A percentile compares a stretch with the other conserved stretches of the same genome.
Evolutionary conservation across 169 alveolate genomes (phyloP).

Genomic region (Plasmodium blacklocki): DNA sequence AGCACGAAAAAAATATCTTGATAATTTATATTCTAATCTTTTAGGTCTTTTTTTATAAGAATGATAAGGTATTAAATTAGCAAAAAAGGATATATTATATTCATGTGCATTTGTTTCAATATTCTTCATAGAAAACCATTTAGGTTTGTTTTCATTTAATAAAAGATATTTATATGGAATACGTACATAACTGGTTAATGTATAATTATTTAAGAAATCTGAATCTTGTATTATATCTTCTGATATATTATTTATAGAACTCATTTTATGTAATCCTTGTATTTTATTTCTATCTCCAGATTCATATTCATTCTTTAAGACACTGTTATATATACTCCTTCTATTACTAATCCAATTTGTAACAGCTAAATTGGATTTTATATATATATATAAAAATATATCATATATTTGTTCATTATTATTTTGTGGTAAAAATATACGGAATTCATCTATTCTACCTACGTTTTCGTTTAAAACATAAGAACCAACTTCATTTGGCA

Average conservation of each 20-base stretch:
- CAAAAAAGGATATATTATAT: conserved; percentile 78
- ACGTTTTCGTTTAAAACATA: conserved; percentile 84
- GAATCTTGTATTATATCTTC: conserved; percentile 25
- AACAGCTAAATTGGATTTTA: conserved; percentile 74
- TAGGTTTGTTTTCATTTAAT: conserved; percentile 87
- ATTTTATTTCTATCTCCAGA: conserved; percentile 10
- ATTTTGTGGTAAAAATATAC: conserved; percentile 83
- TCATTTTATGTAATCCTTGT: conserved; percentile 30
- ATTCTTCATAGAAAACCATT: conserved; percentile 86
- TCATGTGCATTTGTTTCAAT: conserved; percentile 75
- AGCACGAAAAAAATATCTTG: conserved; percentile 86
- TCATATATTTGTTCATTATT: conserved; percentile 79
- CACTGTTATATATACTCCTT: conserved; percentile 11
- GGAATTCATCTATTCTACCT: conserved; percentile 87
- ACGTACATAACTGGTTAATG: conserved; percentile 46
- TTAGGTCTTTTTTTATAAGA: conserved; percentile 82
- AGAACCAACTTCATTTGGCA: conserved; percentile 79
- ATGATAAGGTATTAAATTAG: conserved; percentile 73
- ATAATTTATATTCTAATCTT: conserved; percentile 87
- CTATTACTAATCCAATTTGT: conserved; percentile 76
- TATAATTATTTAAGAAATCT: conserved; percentile 45
- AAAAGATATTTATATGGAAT: conserved; percentile 83
- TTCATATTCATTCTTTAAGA: conserved; percentile 17
- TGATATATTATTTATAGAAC: conserved; percentile 34
- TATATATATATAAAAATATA: conserved; percentile 80